These are phyloP conservation scores for Globisporangium okanoganense DNA, from an alignment of 352 stramenopile genomes.

Conservation along the genomic window DNA sequence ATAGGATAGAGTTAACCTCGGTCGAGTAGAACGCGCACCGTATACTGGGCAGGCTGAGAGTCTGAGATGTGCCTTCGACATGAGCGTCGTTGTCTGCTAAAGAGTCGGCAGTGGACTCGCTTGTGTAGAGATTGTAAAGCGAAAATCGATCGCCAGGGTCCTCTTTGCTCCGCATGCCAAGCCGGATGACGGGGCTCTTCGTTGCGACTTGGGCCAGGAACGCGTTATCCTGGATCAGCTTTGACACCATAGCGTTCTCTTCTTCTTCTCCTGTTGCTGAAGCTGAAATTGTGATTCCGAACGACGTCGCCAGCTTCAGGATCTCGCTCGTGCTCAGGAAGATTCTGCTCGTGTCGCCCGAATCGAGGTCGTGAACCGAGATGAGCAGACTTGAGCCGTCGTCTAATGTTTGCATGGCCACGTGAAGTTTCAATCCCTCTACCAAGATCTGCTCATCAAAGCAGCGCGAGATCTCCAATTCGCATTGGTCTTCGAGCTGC, in stretches of 20 bases:
- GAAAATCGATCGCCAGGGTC: background rate
- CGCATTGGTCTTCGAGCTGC: conserved; percentile 22
- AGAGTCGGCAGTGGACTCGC: background rate
- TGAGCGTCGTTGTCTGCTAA: conserved; percentile 2
- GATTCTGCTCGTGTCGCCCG: conserved; percentile 11
- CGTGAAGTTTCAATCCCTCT: conserved; percentile 11
- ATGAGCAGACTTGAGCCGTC: conserved; percentile 19
- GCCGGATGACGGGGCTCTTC: conserved; percentile 29
- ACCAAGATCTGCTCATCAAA: conserved; percentile 20
- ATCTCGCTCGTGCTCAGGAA: conserved; percentile 13
- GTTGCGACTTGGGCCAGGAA: conserved; percentile 31
- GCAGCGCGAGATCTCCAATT: conserved; percentile 11
- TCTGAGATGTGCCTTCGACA: background rate
- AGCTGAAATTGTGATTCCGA: background rate
- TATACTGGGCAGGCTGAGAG: conserved; percentile 2
- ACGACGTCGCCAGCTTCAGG: background rate
- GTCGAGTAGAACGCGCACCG: conserved; percentile 11
- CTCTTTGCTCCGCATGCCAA: conserved; percentile 24
- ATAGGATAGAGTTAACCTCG: conserved; percentile 21
- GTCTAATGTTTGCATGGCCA: conserved; percentile 23
- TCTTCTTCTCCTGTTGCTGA: background rate
- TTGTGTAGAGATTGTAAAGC: background rate
- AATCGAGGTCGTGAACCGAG: conserved; percentile 12
- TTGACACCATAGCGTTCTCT: background rate
- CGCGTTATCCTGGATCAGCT: conserved; percentile 25